These are phyloP conservation scores for Pouteria campechiana DNA, from an alignment of 179 eudicot species.

Conservation along the genomic window DNA sequence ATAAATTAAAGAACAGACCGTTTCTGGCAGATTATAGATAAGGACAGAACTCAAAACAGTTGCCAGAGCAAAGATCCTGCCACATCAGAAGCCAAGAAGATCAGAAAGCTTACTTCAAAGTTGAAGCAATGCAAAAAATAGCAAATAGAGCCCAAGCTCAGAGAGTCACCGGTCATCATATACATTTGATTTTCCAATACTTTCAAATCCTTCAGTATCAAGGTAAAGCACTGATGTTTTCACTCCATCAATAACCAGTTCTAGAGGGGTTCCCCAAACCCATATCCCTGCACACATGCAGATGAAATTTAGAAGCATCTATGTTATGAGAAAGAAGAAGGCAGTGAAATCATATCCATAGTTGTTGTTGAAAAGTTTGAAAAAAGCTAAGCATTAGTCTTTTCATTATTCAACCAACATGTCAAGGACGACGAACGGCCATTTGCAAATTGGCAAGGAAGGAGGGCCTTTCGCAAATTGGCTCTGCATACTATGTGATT, in stretches of 20 bases:
- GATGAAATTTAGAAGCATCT: neutral
- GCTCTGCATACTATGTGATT: no score
- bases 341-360: no score
- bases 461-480: no score
- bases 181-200: slow-evolving; percentile 95
- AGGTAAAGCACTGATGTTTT: slow-evolving; percentile 83
- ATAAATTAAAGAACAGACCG: slow-evolving; percentile 55
- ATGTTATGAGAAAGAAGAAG: no score
- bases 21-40: slow-evolving; percentile 93
- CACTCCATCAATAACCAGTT: slow-evolving; percentile 71
- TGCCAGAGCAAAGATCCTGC: slow-evolving; percentile 95
- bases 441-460: no score
- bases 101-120: no score
- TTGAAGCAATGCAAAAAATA: no score
- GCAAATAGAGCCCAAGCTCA: neutral
- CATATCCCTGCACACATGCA: slow-evolving; percentile 51
- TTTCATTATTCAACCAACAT: no score
- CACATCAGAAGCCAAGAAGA: slow-evolving; percentile 7
- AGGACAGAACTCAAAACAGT: slow-evolving; percentile 97
- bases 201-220: slow-evolving; percentile 98
- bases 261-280: slow-evolving; percentile 95
- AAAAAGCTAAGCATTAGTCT: no score
- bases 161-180: slow-evolving; percentile 82
- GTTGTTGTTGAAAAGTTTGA: no score
- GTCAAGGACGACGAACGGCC: no score